Evolutionary conservation across 2,329 filamentous ascomycete genomes (phyloP).

Genomic region (Bimuria novae-zelandiae): DNA sequence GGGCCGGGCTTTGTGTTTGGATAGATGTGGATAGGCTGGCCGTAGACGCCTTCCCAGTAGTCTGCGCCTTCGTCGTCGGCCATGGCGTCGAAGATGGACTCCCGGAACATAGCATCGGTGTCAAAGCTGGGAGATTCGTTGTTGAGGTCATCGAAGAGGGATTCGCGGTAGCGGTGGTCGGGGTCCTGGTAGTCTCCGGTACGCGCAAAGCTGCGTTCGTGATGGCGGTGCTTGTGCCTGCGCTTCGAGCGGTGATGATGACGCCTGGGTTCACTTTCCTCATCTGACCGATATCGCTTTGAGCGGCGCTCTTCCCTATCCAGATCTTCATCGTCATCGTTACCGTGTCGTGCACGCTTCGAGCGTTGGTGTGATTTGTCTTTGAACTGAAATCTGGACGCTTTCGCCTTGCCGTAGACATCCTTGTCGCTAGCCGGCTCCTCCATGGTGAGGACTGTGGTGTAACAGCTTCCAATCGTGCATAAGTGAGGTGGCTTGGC

Average conservation of each 20-base stretch:
- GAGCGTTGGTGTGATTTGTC: no score
- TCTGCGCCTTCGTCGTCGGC: slow-evolving; percentile 94
- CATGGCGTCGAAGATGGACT: slow-evolving; percentile 95
- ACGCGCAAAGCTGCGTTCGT: slow-evolving; percentile 30
- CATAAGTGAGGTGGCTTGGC: slow-evolving; percentile 18
- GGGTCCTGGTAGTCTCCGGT: slow-evolving; percentile 41
- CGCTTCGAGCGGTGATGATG: slow-evolving; percentile 22
- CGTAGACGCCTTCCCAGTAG: slow-evolving; percentile 97
- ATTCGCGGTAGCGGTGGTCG: slow-evolving; percentile 37
- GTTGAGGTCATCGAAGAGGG: slow-evolving; percentile 29
- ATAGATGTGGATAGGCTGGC: slow-evolving; percentile 89
- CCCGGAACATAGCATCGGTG: slow-evolving; percentile 79
- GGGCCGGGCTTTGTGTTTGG: slow-evolving; percentile 58
- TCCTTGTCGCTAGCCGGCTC: slow-evolving; percentile 29
- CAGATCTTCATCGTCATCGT: slow-evolving; percentile 13
- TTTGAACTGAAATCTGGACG: slow-evolving; percentile 49
- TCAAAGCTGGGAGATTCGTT: slow-evolving; percentile 33
- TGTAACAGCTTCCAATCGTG: slow-evolving; percentile 14
- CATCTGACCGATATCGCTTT: slow-evolving; percentile 21
- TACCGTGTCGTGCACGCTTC: slow-evolving; percentile 21
- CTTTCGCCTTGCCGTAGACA: slow-evolving; percentile 31
- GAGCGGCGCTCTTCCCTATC: slow-evolving; percentile 7
- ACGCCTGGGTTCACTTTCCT: slow-evolving; percentile 16
- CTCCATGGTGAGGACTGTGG: slow-evolving; percentile 32
- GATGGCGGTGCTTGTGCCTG: slow-evolving; percentile 18